Conservation (phyloP, 208 protist species). For the Trypanosoma mega region DNA sequence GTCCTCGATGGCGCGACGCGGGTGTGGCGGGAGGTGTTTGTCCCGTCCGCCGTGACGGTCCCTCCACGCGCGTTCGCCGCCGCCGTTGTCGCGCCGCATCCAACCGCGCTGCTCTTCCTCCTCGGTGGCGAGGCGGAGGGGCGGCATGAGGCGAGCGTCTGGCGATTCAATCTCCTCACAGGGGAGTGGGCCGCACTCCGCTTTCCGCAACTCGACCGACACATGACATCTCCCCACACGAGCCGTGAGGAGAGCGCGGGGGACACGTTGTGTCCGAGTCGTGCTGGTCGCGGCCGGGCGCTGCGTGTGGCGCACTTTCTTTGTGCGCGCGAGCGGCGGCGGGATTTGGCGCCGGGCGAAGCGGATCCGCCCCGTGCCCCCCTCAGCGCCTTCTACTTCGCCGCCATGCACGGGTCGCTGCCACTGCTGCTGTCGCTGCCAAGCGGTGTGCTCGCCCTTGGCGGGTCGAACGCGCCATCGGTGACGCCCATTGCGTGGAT, state of each 20-base stretch:
- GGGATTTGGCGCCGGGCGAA: neutral
- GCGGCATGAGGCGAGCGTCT: conserved; percentile 41
- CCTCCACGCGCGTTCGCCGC: conserved; percentile 63
- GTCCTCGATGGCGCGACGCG: conserved; percentile 53
- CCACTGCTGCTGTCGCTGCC: conserved; percentile 25
- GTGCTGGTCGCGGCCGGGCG: neutral
- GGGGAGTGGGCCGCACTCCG: conserved; percentile 38
- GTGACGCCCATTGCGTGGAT: conserved; percentile 48
- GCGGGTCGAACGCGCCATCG: conserved; percentile 51
- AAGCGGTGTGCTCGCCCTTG: conserved; percentile 23
- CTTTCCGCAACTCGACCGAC: conserved; percentile 43
- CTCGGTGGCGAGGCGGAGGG: conserved; percentile 60
- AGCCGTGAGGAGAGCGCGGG: neutral
- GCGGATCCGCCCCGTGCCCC: neutral
- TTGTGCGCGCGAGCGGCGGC: conserved; percentile 17
- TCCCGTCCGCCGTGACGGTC: conserved; percentile 39
- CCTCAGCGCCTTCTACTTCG: conserved; percentile 29
- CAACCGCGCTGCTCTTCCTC: conserved; percentile 33
- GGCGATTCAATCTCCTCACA: conserved; percentile 39
- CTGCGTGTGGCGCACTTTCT: conserved; percentile 25
- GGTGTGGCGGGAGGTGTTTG: conserved; percentile 80
- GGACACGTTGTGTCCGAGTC: too few species aligned
- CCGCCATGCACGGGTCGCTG: conserved; percentile 60
- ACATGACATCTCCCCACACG: conserved; percentile 6
- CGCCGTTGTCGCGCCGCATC: conserved; percentile 28